Conservation (phyloP, 352 stramenopile species). For the Poterioochromonas sp. region DNA sequence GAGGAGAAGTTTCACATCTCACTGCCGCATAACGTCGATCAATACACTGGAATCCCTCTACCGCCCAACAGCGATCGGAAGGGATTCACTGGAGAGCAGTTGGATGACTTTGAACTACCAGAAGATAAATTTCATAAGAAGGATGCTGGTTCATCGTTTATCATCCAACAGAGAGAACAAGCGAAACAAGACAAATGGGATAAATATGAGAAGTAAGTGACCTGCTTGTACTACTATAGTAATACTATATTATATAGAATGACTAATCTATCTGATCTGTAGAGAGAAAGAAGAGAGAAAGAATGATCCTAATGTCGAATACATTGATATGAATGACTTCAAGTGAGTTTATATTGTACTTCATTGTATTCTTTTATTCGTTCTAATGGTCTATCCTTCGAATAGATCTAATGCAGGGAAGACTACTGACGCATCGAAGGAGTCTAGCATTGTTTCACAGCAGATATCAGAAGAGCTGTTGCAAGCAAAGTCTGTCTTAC, state of each 20-base stretch:
- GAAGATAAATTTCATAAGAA: slow-evolving; percentile 51
- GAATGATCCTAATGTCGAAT: slow-evolving; percentile 42
- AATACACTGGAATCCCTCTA: slow-evolving; percentile 16
- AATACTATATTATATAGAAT: too few relatives aligned
- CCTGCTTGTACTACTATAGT: too few relatives aligned
- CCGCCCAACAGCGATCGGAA: too few relatives aligned
- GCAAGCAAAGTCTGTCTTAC: too few relatives aligned
- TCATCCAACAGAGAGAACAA: slow-evolving; percentile 49
- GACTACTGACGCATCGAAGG: too few relatives aligned
- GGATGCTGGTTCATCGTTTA: slow-evolving; percentile 49
- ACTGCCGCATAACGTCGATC: slow-evolving; percentile 38
- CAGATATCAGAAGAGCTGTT: too few relatives aligned
- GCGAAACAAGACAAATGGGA: slow-evolving; percentile 47
- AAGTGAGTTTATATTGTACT: too few relatives aligned
- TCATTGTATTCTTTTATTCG: too few relatives aligned
- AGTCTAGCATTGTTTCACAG: too few relatives aligned
- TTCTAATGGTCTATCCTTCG: too few relatives aligned
- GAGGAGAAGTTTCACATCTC: slow-evolving; percentile 46
- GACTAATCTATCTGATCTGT: not conserved
- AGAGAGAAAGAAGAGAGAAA: slow-evolving; percentile 35
- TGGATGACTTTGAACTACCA: slow-evolving; percentile 41
- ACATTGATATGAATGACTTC: slow-evolving; percentile 50
- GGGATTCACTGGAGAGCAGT: not conserved
- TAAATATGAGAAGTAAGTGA: slow-evolving; percentile 30
- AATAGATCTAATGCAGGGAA: too few relatives aligned